Base-by-base conservation (phyloP, 257 asterid genomes). In the Verbascum thapsus region DNA sequence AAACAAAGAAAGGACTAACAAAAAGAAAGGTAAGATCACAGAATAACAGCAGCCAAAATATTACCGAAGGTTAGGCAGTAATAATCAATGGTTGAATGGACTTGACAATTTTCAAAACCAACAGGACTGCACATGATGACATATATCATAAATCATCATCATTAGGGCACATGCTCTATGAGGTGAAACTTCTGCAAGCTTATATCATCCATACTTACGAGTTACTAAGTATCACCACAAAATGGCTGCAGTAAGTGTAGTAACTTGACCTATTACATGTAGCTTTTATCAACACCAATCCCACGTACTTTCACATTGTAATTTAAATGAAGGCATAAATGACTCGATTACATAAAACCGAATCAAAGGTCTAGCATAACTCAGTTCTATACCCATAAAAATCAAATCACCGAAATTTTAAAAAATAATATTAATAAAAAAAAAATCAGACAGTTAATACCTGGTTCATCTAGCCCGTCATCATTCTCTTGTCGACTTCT, bases 381-480 rank as follows among this genome's bases (percentile, higher is more conserved):
- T 1, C 32, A 26, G 2, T 1, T 26, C 32, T 26, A 5, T 26
- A 26, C 32, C 32, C 32, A 2, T 1, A 26, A 26, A 26, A 26
- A 26, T 26, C 2, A 9, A 41, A 42, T 48, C 19, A 34, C 38
- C 13, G 20, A 61, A 47, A 34, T 19, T 18, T 5, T 13, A 26
- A 30, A 38, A 71, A n/a, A 39, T 35, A 13, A 1, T 19, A 38
- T n/a, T n/a, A n/a, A 10, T 3, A 19, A 23, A 67, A 48, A 44
- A 13, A 10, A 52, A 34, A 34, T 9, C 13, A n/a, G 49, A 39
- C 10, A 57, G 2, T 42, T 30, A 6, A 26, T 64, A 72, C 71
- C 81, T 68, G 71, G 58, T 64, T 26, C 74, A 60, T 61, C 26
- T 30, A 22, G 49, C 61, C 75, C 10, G 61, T 49, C 53, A 60